Evolutionary conservation across 106 monocot genomes (phyloP).

Genomic region (Triglochin maritima): DNA sequence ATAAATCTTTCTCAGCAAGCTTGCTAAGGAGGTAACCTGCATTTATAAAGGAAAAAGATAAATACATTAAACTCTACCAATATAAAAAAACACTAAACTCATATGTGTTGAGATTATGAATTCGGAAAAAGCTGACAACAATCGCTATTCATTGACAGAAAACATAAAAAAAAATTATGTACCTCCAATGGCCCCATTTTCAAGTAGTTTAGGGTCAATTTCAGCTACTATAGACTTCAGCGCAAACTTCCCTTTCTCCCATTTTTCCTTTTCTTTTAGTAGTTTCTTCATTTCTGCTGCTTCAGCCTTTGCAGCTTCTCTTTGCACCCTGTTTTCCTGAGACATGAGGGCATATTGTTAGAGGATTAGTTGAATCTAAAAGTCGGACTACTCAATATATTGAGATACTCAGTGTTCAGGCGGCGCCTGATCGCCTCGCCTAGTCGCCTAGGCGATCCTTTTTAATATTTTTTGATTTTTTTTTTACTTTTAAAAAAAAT

Average conservation of each 20-base stretch:
- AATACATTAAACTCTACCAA: not conserved
- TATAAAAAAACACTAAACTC: not conserved
- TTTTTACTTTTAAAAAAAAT: too few relatives aligned
- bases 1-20: conserved; percentile 67
- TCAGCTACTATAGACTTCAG: conserved; percentile 71
- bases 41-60: not conserved
- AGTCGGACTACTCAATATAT: too few relatives aligned
- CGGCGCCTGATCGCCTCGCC: too few relatives aligned
- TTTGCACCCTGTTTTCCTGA: conserved; percentile 67
- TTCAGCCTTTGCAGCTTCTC: conserved; percentile 74
- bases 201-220: conserved; percentile 73
- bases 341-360: not conserved
- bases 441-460: too few relatives aligned
- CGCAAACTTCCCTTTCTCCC: conserved; percentile 88
- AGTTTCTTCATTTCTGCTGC: conserved; percentile 51
- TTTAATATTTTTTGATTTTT: too few relatives aligned
- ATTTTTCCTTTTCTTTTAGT: conserved; percentile 68
- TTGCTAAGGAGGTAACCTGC: conserved; percentile 70
- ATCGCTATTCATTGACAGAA: too few relatives aligned
- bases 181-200: conserved; percentile 83
- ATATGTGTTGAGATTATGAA: not conserved
- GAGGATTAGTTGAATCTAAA: not conserved
- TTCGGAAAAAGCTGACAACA: not conserved
- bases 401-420: not conserved
- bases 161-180: not conserved